Evolutionary conservation across 2,329 filamentous ascomycete species (phyloP), one percentile per base, ranked within the genome.

Genomic region (Pestalotiopsis sp.): DNA sequence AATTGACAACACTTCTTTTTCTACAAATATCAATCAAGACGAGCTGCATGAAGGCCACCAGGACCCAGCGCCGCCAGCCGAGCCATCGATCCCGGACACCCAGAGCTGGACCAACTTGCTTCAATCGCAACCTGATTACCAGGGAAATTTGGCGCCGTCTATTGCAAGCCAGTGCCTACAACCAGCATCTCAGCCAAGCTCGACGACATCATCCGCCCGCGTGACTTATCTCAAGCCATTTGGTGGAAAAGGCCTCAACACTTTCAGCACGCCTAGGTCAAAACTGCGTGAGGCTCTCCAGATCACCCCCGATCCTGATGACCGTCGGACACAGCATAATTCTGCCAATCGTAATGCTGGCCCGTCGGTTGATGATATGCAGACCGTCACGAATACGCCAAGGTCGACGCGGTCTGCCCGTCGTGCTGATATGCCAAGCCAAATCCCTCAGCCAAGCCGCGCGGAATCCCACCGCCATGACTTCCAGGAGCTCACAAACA

Each of bases 71-170:
- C 72, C 78, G 17, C 71, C 71, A 13, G 76, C 76, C 12, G 79
- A 82, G n/a, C 78, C 78, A 41, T 85, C 84, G 4, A 79, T 90
- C 69, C 87, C 87, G 17, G 88, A 90, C 78, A 89, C 87, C 4
- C 76, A 88, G 70, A 81, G 81, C 73, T 89, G 86, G 86, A 79
- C 78, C 27, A 82, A 83, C 23, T 74, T 81, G 25, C 70, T 82
- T 59, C 81, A 81, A 69, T 82, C 83, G 7, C 80, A 82, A 25
- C 73, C 78, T 17, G 78, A 25, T 23, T 41, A 78, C 41, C 78
- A 74, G 67, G 66, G 65, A 60, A 74, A 72, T 52, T 72, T 78
- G 4, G 74, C 85, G 59, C 83, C 85, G 5, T 83, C 84, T 4
- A 83, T 85, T 59, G 85, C 85, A 40, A 80, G 84, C 17, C 85